A percentile compares a stretch with the other conserved stretches of the same genome.
Evolutionary conservation across 2,329 filamentous ascomycete genomes (phyloP).

Genomic region (Penicillium crustosum): DNA sequence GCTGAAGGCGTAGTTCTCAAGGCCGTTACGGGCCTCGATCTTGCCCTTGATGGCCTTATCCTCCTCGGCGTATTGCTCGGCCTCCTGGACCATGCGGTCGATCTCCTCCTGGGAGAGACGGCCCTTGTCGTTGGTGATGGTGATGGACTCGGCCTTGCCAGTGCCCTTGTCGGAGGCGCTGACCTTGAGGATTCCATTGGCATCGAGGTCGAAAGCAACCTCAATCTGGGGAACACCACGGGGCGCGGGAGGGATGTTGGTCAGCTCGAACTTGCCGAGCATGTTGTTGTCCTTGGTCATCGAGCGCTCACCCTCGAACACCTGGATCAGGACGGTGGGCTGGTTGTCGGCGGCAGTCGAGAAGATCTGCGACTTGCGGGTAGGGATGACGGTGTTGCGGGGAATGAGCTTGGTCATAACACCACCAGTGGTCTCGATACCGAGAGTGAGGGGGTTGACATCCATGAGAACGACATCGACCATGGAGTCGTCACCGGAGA

Average conservation of each 20-base stretch:
- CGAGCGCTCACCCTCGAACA: slow-evolving; percentile 89
- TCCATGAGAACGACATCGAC: slow-evolving; percentile 89
- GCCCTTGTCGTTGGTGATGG: slow-evolving; percentile 99
- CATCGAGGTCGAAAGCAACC: slow-evolving; percentile 95
- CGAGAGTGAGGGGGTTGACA: slow-evolving; percentile 92
- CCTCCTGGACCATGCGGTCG: slow-evolving; percentile 97
- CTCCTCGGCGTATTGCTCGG: slow-evolving; percentile 98
- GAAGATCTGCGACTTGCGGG: slow-evolving; percentile 97
- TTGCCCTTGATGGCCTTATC: slow-evolving; percentile 97
- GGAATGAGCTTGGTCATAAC: slow-evolving; percentile 97
- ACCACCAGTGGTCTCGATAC: slow-evolving; percentile 96
- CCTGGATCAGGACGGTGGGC: slow-evolving; percentile 90
- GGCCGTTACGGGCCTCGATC: slow-evolving; percentile 92
- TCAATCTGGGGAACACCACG: slow-evolving; percentile 98
- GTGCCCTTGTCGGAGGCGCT: slow-evolving; percentile 96
- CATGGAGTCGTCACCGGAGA: slow-evolving; percentile 82
- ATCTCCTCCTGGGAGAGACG: slow-evolving; percentile 96
- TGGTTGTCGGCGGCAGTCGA: slow-evolving; percentile 96
- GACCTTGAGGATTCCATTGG: slow-evolving; percentile 98
- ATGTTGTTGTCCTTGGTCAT: slow-evolving; percentile 97
- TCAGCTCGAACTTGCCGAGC: slow-evolving; percentile 97
- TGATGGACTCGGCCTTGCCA: slow-evolving; percentile 95
- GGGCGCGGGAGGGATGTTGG: slow-evolving; percentile 89
- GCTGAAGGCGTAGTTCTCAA: slow-evolving; percentile 99
- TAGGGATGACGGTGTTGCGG: slow-evolving; percentile 91